phyloP scores from a whole-genome alignment of 2,329 filamentous ascomycete species.

The Cladosporium colombiae region DNA sequence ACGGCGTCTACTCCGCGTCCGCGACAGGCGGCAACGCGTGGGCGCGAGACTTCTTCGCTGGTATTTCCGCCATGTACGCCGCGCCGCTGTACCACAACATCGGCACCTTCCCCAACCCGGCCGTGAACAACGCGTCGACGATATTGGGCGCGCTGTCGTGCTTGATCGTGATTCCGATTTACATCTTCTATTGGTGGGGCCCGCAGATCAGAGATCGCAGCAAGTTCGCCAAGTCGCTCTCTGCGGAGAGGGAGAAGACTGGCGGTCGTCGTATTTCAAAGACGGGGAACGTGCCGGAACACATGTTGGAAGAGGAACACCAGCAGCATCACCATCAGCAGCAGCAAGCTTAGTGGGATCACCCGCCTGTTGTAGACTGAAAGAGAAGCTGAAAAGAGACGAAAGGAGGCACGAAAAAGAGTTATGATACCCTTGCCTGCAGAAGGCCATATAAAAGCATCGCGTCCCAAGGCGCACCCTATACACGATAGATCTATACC shows the following conservation, averaged over 20 bases:
- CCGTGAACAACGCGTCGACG: constrained; percentile 50
- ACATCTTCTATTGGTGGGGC: constrained; percentile 56
- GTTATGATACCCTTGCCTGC: constrained; percentile 16
- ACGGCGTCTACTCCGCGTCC: constrained; percentile 69
- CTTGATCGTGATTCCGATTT: constrained; percentile 54
- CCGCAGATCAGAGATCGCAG: constrained; percentile 50
- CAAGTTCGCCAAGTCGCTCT: constrained; percentile 51
- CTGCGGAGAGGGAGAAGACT: constrained; percentile 34
- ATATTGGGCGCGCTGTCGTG: constrained; percentile 53
- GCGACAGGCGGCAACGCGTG: constrained; percentile 74
- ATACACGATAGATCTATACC: constrained; percentile 7
- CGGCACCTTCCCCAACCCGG: constrained; percentile 43
- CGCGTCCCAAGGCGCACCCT: not conserved
- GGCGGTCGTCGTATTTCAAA: constrained; percentile 22
- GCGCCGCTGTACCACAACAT: constrained; percentile 56
- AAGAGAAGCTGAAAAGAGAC: not conserved
- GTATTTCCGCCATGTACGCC: constrained; percentile 66
- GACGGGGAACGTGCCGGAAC: constrained; percentile 11
- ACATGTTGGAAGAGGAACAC: constrained; percentile 3
- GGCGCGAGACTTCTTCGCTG: constrained; percentile 69
- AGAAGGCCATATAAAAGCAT: not conserved
- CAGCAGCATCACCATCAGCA: not conserved
- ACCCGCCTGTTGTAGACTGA: not conserved
- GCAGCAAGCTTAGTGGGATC: not conserved
- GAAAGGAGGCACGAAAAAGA: not conserved